Evolutionary conservation across 2,329 filamentous ascomycete species (phyloP).

Genomic region (Cordyceps farinosa): DNA sequence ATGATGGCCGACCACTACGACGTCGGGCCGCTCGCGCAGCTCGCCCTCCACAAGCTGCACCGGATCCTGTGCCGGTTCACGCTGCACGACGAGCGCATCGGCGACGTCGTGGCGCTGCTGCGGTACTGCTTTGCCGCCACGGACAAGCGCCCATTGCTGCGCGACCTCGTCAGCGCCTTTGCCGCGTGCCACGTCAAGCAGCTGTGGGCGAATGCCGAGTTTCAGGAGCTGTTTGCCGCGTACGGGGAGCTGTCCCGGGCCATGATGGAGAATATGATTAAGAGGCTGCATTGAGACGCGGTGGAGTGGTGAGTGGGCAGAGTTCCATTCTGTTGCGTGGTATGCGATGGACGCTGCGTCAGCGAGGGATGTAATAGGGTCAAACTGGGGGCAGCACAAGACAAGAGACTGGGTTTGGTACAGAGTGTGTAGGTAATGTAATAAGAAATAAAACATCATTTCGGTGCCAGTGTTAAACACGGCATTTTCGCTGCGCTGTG

Average conservation of each 20-base stretch:
- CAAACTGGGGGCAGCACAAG: no score
- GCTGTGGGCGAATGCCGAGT: background rate
- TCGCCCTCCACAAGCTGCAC: background rate
- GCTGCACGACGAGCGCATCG: background rate
- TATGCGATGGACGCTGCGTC: no score
- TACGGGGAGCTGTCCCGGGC: background rate
- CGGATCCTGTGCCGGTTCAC: background rate
- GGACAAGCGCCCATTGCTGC: background rate
- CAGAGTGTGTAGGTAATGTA: no score
- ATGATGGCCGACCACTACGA: background rate
- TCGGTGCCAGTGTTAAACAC: no score
- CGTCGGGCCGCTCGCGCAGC: background rate
- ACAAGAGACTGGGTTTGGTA: no score
- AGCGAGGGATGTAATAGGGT: no score
- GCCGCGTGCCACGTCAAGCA: slow-evolving; percentile 1
- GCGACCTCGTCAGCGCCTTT: background rate
- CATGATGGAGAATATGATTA: background rate
- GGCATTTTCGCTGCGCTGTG: no score
- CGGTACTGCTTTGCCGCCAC: background rate
- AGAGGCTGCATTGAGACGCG: background rate
- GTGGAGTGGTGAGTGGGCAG: no score
- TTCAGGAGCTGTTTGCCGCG: background rate
- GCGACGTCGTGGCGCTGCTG: background rate
- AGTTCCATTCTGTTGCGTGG: no score
- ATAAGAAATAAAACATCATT: no score